Evolutionary conservation across 352 stramenopile species (phyloP).

Genomic region (Hyaloperonospora arabidopsidis): DNA sequence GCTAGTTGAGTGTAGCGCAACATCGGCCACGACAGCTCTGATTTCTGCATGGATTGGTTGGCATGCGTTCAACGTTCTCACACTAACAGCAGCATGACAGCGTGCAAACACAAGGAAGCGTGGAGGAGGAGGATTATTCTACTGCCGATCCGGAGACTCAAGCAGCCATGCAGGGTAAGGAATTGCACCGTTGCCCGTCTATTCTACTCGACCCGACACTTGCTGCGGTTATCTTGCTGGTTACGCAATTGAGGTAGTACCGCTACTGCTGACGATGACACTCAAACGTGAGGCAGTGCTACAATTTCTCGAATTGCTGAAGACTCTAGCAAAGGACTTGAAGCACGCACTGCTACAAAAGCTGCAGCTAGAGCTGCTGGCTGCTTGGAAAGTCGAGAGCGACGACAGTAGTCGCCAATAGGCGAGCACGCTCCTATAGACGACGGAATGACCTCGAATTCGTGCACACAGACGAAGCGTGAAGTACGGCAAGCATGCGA

Average conservation of each 20-base stretch:
- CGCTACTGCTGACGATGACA: conserved; percentile 13
- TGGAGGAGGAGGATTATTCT: no score
- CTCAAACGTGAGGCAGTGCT: conserved; percentile 15
- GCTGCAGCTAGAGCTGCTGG: conserved; percentile 17
- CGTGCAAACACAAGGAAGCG: no score
- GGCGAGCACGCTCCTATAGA: neutral
- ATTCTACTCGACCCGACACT: no score
- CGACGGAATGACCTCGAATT: conserved; percentile 1
- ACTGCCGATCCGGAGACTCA: neutral
- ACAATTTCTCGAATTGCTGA: conserved; percentile 22
- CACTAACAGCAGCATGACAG: no score
- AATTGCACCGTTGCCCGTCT: neutral
- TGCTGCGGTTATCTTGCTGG: no score
- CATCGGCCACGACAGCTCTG: conserved; percentile 10
- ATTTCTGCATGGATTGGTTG: conserved; percentile 26
- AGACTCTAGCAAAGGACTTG: conserved; percentile 14
- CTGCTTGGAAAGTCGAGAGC: conserved; percentile 14
- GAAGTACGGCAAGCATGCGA: conserved; percentile 19
- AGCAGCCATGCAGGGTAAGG: neutral
- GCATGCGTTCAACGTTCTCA: conserved; percentile 20
- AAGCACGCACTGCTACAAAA: conserved; percentile 24
- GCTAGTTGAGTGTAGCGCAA: conserved; percentile 13
- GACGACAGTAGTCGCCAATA: conserved; percentile 8
- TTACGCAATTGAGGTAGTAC: neutral
- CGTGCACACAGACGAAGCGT: conserved; percentile 12